Evolutionary conservation across 2,329 filamentous ascomycete species (phyloP).

Genomic region (Aspergillus tubingensis): DNA sequence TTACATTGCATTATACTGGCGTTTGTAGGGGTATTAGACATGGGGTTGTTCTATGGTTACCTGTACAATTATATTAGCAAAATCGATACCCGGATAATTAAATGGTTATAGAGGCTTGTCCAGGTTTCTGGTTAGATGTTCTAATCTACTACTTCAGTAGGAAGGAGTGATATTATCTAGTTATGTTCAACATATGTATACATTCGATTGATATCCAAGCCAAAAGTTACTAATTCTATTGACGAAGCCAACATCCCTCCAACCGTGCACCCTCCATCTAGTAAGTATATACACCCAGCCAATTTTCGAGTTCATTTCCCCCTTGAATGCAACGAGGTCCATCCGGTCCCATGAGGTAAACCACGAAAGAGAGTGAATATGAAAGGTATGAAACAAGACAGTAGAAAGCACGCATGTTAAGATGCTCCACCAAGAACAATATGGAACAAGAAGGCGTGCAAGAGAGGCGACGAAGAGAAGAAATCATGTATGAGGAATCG

Average conservation of each 20-base stretch:
- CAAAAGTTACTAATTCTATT: neutral
- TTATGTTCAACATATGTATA: neutral
- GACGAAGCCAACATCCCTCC: neutral
- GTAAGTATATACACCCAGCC: neutral
- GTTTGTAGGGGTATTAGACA: constrained; percentile 4
- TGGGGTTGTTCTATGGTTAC: neutral
- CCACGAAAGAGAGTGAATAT: neutral
- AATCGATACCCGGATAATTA: constrained; percentile 8
- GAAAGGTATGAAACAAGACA: neutral
- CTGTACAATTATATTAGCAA: constrained; percentile 14
- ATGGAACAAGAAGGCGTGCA: neutral
- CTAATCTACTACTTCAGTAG: too few relatives aligned
- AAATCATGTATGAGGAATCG: constrained; percentile 2
- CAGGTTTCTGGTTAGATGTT: too few relatives aligned
- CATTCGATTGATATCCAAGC: neutral
- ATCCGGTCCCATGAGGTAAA: too few relatives aligned
- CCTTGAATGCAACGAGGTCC: neutral
- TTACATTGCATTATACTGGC: constrained; percentile 9
- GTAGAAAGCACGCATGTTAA: neutral
- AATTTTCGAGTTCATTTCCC: neutral
- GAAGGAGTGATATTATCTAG: neutral
- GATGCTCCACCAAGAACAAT: constrained; percentile 4
- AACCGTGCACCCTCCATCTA: neutral
- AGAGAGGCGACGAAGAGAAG: constrained; percentile 5
- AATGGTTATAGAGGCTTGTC: neutral